These are phyloP conservation scores for Umbellularia californica DNA, from an alignment of 164 flowering plant genomes.

Conservation along the genomic window DNA sequence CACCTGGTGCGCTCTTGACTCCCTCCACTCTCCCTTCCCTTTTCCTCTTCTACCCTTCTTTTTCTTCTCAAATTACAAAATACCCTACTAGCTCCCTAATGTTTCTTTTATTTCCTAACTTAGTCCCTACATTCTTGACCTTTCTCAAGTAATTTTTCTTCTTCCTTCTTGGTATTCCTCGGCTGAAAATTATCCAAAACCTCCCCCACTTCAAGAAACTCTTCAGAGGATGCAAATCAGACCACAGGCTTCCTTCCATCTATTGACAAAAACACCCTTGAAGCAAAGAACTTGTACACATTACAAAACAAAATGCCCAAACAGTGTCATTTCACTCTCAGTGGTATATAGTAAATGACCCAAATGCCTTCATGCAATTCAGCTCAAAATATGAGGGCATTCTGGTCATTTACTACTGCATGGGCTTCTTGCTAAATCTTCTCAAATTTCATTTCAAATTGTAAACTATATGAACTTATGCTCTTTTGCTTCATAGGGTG, in stretches of 20 bases:
- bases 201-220: slow-evolving; percentile 3
- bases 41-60: neutral
- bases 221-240: neutral
- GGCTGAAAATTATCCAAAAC: slow-evolving; percentile 20
- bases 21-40: slow-evolving; percentile 20
- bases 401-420: neutral
- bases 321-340: too few relatives aligned
- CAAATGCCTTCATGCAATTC: slow-evolving; percentile 1
- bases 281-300: neutral
- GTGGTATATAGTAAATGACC: neutral
- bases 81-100: neutral
- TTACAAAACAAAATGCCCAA: too few relatives aligned
- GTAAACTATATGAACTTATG: neutral
- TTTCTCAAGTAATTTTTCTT: neutral
- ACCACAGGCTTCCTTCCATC: neutral
- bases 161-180: neutral
- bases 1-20: slow-evolving; percentile 99
- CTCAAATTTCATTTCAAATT: too few relatives aligned
- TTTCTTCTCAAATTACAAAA: neutral
- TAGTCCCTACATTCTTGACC: neutral
- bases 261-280: slow-evolving; percentile 1
- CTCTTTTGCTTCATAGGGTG: slow-evolving; percentile 5
- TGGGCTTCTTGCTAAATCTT: neutral
- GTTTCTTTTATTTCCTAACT: neutral
- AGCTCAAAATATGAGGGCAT: neutral